Conservation (phyloP, 1,139 yeast species). For the Suhomyces bokatorum region DNA sequence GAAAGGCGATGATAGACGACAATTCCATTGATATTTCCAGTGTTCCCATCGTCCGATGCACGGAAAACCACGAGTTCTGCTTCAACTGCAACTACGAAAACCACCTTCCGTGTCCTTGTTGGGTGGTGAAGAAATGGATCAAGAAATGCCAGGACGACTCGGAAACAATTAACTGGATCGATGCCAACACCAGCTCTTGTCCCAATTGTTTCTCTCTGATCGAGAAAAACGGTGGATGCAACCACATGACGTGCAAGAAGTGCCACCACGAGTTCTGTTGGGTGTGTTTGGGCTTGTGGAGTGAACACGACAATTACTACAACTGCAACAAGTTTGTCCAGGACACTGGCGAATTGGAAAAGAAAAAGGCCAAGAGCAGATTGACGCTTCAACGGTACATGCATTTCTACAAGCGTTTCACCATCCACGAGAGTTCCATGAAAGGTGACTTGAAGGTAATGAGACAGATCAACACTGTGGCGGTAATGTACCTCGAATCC, state of each 20-base stretch:
- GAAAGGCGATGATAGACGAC: slow-evolving; percentile 12
- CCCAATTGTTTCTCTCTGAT: slow-evolving; percentile 61
- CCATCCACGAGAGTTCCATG: slow-evolving; percentile 77
- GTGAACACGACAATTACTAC: slow-evolving; percentile 66
- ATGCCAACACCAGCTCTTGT: slow-evolving; percentile 84
- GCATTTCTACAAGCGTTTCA: slow-evolving; percentile 74
- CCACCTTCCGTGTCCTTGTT: slow-evolving; percentile 85
- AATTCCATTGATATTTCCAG: slow-evolving; percentile 16
- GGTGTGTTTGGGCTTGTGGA: slow-evolving; percentile 86
- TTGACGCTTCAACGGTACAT: slow-evolving; percentile 63
- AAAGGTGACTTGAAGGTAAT: slow-evolving; percentile 69
- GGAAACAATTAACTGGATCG: slow-evolving; percentile 86
- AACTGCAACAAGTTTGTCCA: slow-evolving; percentile 60
- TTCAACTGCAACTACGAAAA: slow-evolving; percentile 73
- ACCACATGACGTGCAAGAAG: slow-evolving; percentile 87
- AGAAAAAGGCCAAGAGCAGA: slow-evolving; percentile 34
- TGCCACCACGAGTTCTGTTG: slow-evolving; percentile 88
- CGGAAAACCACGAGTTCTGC: slow-evolving; percentile 72
- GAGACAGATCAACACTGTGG: slow-evolving; percentile 60
- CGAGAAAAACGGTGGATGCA: slow-evolving; percentile 92
- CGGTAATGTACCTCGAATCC: slow-evolving; percentile 59
- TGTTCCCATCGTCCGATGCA: slow-evolving; percentile 56
- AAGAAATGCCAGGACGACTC: slow-evolving; percentile 82
- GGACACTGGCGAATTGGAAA: slow-evolving; percentile 29
- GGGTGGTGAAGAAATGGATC: slow-evolving; percentile 69